Evolutionary conservation across 2,329 filamentous ascomycete species (phyloP), one percentile per base, ranked within the genome.

Genomic region (Aspergillus pseudonomiae): DNA sequence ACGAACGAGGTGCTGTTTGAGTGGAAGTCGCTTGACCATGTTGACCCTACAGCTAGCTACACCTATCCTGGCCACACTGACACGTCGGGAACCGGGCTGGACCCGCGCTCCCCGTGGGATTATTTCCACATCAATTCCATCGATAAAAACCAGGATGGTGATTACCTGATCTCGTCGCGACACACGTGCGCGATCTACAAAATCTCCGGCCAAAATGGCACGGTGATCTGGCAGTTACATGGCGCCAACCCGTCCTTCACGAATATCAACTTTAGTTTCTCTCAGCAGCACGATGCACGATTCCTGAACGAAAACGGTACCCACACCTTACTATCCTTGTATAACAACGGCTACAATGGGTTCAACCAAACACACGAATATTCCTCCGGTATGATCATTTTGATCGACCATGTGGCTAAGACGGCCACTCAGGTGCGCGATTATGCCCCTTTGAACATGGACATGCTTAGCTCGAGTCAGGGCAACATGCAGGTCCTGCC

Each of bases 1-100:
- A 84, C 81, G 9, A 80, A 78, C 32, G 71, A 75, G 60, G 76
- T 84, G 32, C 46, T 84, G 5, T 84, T 84, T 61, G 81, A 84
- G 66, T 84, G 82, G 82, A 77, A 79, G 34, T 81, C 81, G 26
- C 74, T 83, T 39, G 81, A 84, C 65, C 82, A 84, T 69, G 76
- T 84, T 50, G 80, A 83, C 65, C 82, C 81, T 1, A 78, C 78
- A 2, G 73, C 77, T 43, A 81, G 79, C 57, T 85, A 82, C 74
- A 84, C 82, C 41, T 75, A 76, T 62, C 81, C 82, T 6, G 74
- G 73, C 28, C 77, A 79, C 34, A 80, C 78, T 14, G 78, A 80
- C 65, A 79, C 79, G 6, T 79, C 81, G 34, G 83, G 83, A n/a
- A 79, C 81, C 36, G 83, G 82, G 26, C 68, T 83, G 61, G 74